Evolutionary conservation across 495 filamentous ascomycete species (phyloP), one percentile per base, ranked within the genome.

Genomic region (Chaetomium cochliodes): DNA sequence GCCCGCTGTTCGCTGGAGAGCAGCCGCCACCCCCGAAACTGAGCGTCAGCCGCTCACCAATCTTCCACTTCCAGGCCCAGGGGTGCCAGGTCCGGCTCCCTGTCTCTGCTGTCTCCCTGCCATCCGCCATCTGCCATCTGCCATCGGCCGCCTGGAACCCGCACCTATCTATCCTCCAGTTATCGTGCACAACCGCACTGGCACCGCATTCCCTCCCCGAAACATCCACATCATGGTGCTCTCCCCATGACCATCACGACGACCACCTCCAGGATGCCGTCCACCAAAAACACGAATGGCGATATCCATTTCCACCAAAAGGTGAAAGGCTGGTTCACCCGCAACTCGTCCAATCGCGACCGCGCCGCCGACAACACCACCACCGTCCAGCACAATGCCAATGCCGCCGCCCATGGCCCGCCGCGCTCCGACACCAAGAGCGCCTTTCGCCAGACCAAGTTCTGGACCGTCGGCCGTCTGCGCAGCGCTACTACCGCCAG

Each of bases 251-350:
- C 62, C 60, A 65, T 58, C 58, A 55, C 60, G 47, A 54, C 37
- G 22, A 41, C 62, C 37, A 62, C 55, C 46, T 33, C 57, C 65
- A 73, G 22, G 33, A 78, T 78, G 76, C 76, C 76, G 67, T 78
- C 76, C 28, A 74, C 74, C 28, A 77, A 74, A 66, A 77, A 60
- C 69, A 70, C 67, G 61, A 78, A 79, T 67, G 80, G 77, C 73
- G 76, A 79, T 60, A 76, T 74, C 76, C 90, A 94, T 70, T 86
- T 96, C 70, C 91, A 89, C 41, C 90, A 93, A 73, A 92, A 89
- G 76, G 86, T 98, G 76, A 96, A 90, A 85, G 96, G 93, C 75
- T 98, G 98, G 82, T 98, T 98, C 82, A 92, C 94, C 71, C 96
- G 97, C 80, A 97, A 90, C 76, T 76, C 76, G 60, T 73, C 72